Evolutionary conservation across 2,329 filamentous ascomycete species (phyloP).

Genomic region (Fusarium sp.): DNA sequence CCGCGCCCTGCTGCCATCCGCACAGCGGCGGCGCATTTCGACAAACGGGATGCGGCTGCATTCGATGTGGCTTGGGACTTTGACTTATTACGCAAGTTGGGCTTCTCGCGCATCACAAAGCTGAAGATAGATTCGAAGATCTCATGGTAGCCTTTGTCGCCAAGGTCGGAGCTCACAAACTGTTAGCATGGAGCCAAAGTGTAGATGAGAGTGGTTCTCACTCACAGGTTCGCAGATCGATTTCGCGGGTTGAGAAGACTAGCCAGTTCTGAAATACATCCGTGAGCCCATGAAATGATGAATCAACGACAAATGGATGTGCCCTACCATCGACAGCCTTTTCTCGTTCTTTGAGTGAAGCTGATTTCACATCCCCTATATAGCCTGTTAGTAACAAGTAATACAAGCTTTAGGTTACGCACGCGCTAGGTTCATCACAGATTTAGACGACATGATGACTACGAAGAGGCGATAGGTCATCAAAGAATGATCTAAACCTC

Average conservation of each 20-base stretch:
- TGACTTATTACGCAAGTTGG: slow-evolving; percentile 67
- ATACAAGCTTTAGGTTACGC: slow-evolving; percentile 21
- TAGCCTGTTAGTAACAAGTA: slow-evolving; percentile 15
- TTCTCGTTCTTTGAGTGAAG: slow-evolving; percentile 53
- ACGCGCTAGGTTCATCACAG: slow-evolving; percentile 53
- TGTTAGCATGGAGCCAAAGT: slow-evolving; percentile 14
- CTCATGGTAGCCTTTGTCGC: slow-evolving; percentile 82
- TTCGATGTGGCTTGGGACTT: slow-evolving; percentile 60
- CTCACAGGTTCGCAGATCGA: slow-evolving; percentile 53
- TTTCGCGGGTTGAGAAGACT: slow-evolving; percentile 54
- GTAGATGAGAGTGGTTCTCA: background rate
- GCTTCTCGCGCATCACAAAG: slow-evolving; percentile 75
- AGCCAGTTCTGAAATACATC: slow-evolving; percentile 48
- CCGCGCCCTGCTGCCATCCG: slow-evolving; percentile 79
- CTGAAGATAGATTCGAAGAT: slow-evolving; percentile 86
- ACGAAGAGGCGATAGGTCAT: slow-evolving; percentile 2
- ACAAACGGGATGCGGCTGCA: slow-evolving; percentile 68
- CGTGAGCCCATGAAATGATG: slow-evolving; percentile 11
- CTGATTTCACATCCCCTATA: slow-evolving; percentile 51
- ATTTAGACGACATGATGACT: slow-evolving; percentile 48
- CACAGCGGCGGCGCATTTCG: slow-evolving; percentile 77
- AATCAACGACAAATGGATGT: background rate
- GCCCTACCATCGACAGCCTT: slow-evolving; percentile 56
- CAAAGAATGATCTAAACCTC: background rate
- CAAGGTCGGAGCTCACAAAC: slow-evolving; percentile 59